Conservation (phyloP, 2,329 filamentous ascomycete genomes). For the Pseudogymnoascus pannorum region DNA sequence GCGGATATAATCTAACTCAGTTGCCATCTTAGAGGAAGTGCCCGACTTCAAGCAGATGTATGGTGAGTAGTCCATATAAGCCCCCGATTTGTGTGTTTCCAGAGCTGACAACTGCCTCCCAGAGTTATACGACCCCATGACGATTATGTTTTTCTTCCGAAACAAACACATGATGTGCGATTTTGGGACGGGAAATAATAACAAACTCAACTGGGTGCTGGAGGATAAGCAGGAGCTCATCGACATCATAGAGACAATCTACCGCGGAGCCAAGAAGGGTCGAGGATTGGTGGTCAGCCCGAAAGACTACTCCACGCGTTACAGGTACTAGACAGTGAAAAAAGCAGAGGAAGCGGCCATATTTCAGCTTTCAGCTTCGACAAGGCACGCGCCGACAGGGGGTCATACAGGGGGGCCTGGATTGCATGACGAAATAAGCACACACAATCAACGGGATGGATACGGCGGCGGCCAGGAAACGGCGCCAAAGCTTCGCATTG, state of each 20-base stretch:
- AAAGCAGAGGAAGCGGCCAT: neutral
- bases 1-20: neutral
- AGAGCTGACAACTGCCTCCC: slow-evolving; percentile 6
- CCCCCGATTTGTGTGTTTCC: slow-evolving; percentile 4
- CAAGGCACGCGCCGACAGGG: neutral
- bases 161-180: slow-evolving; percentile 99
- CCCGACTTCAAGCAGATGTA: slow-evolving; percentile 97
- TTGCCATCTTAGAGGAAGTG: slow-evolving; percentile 54
- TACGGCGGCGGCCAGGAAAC: neutral
- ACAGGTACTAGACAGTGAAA: slow-evolving; percentile 47
- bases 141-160: slow-evolving; percentile 95
- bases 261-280: slow-evolving; percentile 97
- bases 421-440: neutral
- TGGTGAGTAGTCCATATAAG: slow-evolving; percentile 37
- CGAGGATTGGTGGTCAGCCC: slow-evolving; percentile 92
- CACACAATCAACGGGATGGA: neutral
- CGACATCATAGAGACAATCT: slow-evolving; percentile 97
- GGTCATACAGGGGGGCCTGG: neutral
- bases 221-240: slow-evolving; percentile 98
- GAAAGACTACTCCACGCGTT: slow-evolving; percentile 71
- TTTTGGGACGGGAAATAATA: slow-evolving; percentile 97
- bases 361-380: neutral
- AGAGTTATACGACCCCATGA: slow-evolving; percentile 80
- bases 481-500: neutral
- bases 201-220: slow-evolving; percentile 93